Base-by-base conservation (phyloP, 371 early-diverging fungal species). In the Mucor plumbeus region DNA sequence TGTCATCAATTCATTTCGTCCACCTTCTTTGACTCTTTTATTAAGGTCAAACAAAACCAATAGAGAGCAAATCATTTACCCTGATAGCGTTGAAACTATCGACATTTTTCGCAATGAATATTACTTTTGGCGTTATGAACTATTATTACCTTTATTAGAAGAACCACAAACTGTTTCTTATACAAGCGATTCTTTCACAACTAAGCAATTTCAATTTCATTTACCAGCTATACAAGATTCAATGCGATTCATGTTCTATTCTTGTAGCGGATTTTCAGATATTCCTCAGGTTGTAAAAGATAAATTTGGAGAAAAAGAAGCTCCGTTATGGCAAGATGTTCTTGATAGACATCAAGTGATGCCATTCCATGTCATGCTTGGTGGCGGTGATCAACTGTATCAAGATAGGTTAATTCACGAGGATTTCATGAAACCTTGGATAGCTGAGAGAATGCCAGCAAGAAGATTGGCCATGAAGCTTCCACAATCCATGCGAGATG, bases 341-440 rank as follows among this genome's bases (percentile, higher is more conserved):
- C 61, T 93, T 73, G 81, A 82, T n/a, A 86, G 88, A 60, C 95
- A 94, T 72, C 65, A 70, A 4, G 72, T 75, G 41, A 69, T 79
- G 53, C 94, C 94, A 3, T 91, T 91, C 71, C 93, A 94, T 71
- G 88, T 89, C 39, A 82, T 90, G 84, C 74, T 95, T 21, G 94
- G 95, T 43, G 94, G 94, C 17, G 96, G 94, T 34, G 95, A 94
- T 72, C 96, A 95, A 74, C 72, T 95, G 19, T 94, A 95, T 67
- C 82, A 78, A 44, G 81, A 81, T 63, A 69, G 75, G 4, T 48
- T 81, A 54, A 60, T 76, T 33, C 65, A 77, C 26, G 71, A 77
- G 19, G 81, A 76, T 17, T 80, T 80, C 57, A 80, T 80, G 81
- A 77, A 75, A 8, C 81, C 81, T 14, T 80, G 81, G 81, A 61